Base-by-base conservation (phyloP, 1,139 yeast genomes). In the Hansenula sp. region DNA sequence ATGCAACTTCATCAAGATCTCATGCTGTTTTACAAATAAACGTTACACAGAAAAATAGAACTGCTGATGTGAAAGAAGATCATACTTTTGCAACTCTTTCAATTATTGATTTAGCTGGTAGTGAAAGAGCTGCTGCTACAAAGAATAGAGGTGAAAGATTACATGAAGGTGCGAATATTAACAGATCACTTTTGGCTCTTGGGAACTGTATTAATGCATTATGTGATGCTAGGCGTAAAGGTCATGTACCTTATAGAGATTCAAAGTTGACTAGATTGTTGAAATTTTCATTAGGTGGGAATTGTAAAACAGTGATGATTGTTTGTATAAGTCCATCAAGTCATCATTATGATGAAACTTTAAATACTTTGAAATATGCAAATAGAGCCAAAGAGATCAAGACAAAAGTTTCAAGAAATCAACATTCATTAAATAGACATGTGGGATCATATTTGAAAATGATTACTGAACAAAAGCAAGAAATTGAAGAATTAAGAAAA, bases 141-240 rank as follows among this genome's bases (percentile, higher is more conserved):
- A 79, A 77, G 50, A 90, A 89, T 59, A 65, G 88, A 42, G 97
- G 97, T 0, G 75, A 73, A 20, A 65, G 96, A 40, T 67, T 90
- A 11, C 75, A 79, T 46, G 97, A 90, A 59, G 97, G 97, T 22
- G 97, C 97, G 14, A 87, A 87, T 58, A 90, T 90, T 54, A 90
- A 90, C 65, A 79, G 82, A 57, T 88, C 96, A 0, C 65, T 90
- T 36, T 65, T 90, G 41, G 96, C 97, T 0, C 68, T 92, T 38
- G 97, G 97, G 0, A 90, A 89, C 57, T 90, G 97, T 61, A 90
- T 92, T 49, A 89, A 88, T 60, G 96, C 97, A 1, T 68, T 89
- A 38, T 87, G 96, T 64, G 92, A 82, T 54, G 79, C 81, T 2
- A 66, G 81, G 44, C 65, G 78, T 44, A 64, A 77, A 40, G 73